Evolutionary conservation across 352 stramenopile species (phyloP), one percentile per base, ranked within the genome.

Genomic region (Globisporangium perplexum): DNA sequence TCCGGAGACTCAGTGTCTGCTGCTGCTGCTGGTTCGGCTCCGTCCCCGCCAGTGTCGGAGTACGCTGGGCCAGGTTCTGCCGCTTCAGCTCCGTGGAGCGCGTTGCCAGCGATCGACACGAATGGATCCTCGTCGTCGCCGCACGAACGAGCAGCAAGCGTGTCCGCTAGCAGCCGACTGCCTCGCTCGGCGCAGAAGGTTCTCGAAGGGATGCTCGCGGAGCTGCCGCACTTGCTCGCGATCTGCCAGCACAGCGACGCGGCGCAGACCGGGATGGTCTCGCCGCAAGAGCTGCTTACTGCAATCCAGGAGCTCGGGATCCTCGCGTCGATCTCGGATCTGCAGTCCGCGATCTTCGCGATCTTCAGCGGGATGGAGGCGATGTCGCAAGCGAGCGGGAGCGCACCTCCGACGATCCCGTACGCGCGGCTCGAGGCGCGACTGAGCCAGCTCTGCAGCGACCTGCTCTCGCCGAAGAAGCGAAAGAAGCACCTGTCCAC

Each of bases 141-240:
- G 11, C 17, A 38, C 7, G 12, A 22, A 30, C 15, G 44, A 24
- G 18, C 23, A 22, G 0, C 48, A 18, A 39, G 33, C 14, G 14
- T 18, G 14, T 12, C 30, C 30, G 12, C 6, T 8, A 18, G 1
- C 14, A 39, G 12, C 14, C 18, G 48, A 2, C 35, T 62, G 23
- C 23, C 72, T 28, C 77, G 79, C 0, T 83, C 79, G 1, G 79
- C 86, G 4, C 79, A 90, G 48, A 90, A 90, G 50, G 70, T 88
- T 31, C 62, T 88, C 11, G 79, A 90, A 42, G 73, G 65, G 38
- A 86, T 90, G 77, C 52, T 88, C 11, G 44, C 71, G 1, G 62
- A 85, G 10, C 55, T 81, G 7, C 61, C 72, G 4, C 56, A 56
- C 12, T 50, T 89, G 3, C 35, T 74, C n/a, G 44, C 65, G 18